These are phyloP conservation scores for Phytophthora citrophthora DNA, from an alignment of 352 stramenopile species.

Conservation along the genomic window DNA sequence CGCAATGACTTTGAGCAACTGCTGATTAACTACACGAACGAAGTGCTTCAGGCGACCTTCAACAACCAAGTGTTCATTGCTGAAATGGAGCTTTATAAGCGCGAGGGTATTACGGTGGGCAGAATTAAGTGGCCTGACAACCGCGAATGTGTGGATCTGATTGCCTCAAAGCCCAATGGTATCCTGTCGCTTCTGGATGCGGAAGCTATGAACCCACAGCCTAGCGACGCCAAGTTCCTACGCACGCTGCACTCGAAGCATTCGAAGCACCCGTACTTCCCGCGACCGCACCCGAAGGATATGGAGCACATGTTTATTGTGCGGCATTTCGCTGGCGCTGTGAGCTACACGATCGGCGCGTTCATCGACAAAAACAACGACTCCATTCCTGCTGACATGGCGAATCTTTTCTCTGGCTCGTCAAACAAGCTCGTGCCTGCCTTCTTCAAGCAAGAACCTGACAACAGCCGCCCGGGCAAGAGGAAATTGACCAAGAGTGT, in stretches of 20 bases:
- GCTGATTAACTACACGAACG: constrained; percentile 92
- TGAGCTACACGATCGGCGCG: constrained; percentile 89
- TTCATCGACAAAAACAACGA: constrained; percentile 95
- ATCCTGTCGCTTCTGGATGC: constrained; percentile 87
- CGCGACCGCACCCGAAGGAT: constrained; percentile 85
- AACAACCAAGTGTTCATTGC: constrained; percentile 92
- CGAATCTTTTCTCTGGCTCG: constrained; percentile 80
- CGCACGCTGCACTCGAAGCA: constrained; percentile 87
- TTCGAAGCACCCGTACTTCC: constrained; percentile 86
- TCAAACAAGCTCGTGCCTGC: constrained; percentile 64
- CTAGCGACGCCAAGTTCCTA: constrained; percentile 89
- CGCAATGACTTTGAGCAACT: constrained; percentile 92
- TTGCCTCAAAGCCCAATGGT: constrained; percentile 80
- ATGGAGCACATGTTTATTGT: constrained; percentile 92
- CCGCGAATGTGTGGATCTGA: constrained; percentile 91
- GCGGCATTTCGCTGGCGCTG: constrained; percentile 88
- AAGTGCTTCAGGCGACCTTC: constrained; percentile 88
- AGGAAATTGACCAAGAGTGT: constrained; percentile 82
- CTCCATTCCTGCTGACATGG: constrained; percentile 85
- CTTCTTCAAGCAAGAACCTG: constrained; percentile 75
- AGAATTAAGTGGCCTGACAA: constrained; percentile 93
- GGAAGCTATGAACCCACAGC: constrained; percentile 91
- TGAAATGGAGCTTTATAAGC: constrained; percentile 91
- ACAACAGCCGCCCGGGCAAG: constrained; percentile 66
- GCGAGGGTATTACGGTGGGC: constrained; percentile 89